phyloP scores from a whole-genome alignment of 1,139 yeast genomes.

The Lodderomyces elongisporus region DNA sequence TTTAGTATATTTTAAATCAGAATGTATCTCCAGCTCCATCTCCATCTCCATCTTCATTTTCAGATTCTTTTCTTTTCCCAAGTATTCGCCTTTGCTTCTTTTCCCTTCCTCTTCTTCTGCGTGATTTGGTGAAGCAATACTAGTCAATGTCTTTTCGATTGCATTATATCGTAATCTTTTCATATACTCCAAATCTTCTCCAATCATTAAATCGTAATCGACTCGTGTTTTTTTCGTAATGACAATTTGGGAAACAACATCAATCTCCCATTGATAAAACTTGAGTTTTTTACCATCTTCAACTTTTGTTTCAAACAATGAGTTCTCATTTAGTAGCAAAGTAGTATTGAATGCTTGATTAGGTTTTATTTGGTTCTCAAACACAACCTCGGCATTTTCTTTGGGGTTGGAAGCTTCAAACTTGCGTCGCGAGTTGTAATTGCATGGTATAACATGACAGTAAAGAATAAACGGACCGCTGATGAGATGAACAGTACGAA shows the following conservation, averaged over 20 bases:
- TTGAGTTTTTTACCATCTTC: constrained; percentile 13
- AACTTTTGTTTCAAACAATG: constrained; percentile 17
- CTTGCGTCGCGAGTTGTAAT: constrained; percentile 33
- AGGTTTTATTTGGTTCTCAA: constrained; percentile 50
- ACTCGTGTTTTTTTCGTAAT: constrained; percentile 66
- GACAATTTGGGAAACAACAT: constrained; percentile 75
- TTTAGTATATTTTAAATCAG: not conserved
- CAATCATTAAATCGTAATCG: constrained; percentile 62
- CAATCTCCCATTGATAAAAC: constrained; percentile 69
- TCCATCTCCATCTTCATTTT: too few species aligned
- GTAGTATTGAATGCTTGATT: constrained; percentile 53
- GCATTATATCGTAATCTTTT: constrained; percentile 25
- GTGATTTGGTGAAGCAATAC: constrained; percentile 18
- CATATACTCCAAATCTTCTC: constrained; percentile 32
- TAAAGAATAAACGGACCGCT: constrained; percentile 60
- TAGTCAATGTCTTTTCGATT: constrained; percentile 17
- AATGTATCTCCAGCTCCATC: too few species aligned
- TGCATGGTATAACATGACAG: constrained; percentile 53
- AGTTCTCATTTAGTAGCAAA: constrained; percentile 45
- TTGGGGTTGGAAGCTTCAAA: constrained; percentile 25
- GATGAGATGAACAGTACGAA: constrained; percentile 50
- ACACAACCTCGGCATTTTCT: constrained; percentile 29
- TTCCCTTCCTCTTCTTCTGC: constrained; percentile 8
- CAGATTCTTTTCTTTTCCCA: not conserved
- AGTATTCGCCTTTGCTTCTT: not conserved